Evolutionary conservation across 2,329 filamentous ascomycete genomes (phyloP).

Genomic region (Reticulascus tulasneorum): DNA sequence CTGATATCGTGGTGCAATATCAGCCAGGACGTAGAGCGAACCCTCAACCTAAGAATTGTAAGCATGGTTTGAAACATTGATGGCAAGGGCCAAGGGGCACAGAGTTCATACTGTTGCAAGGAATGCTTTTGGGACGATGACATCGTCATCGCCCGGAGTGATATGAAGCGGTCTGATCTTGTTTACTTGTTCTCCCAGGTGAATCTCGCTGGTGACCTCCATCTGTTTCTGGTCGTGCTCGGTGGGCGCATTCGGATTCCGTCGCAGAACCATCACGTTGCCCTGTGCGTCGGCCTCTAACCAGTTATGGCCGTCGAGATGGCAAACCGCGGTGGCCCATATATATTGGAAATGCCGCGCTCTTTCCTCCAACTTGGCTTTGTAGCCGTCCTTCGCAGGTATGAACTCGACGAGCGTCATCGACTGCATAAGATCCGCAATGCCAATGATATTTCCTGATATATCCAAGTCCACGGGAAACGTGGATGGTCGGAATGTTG

Average conservation of each 20-base stretch:
- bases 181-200: slow-evolving; percentile 91
- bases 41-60: slow-evolving; percentile 69
- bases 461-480: slow-evolving; percentile 79
- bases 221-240: slow-evolving; percentile 68
- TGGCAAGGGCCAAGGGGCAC: slow-evolving; percentile 7
- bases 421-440: slow-evolving; percentile 93
- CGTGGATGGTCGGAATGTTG: slow-evolving; percentile 76
- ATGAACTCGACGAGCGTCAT: slow-evolving; percentile 73
- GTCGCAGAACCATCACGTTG: slow-evolving; percentile 76
- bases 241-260: slow-evolving; percentile 69
- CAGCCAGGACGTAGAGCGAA: slow-evolving; percentile 82
- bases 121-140: slow-evolving; percentile 79
- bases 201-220: slow-evolving; percentile 74
- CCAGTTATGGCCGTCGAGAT: slow-evolving; percentile 70
- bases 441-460: slow-evolving; percentile 69
- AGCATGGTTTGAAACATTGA: slow-evolving; percentile 14
- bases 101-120: slow-evolving; percentile 67
- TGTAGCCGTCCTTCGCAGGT: slow-evolving; percentile 50
- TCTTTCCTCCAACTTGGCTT: slow-evolving; percentile 65
- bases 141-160: slow-evolving; percentile 56
- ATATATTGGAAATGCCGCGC: slow-evolving; percentile 76
- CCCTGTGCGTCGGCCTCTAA: slow-evolving; percentile 83
- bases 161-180: slow-evolving; percentile 73
- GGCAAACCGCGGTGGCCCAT: slow-evolving; percentile 77
- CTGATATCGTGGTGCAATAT: slow-evolving; percentile 67